Evolutionary conservation across 371 early-diverging fungal species (phyloP), one percentile per base, ranked within the genome.

Genomic region (Mucor racemosus): DNA sequence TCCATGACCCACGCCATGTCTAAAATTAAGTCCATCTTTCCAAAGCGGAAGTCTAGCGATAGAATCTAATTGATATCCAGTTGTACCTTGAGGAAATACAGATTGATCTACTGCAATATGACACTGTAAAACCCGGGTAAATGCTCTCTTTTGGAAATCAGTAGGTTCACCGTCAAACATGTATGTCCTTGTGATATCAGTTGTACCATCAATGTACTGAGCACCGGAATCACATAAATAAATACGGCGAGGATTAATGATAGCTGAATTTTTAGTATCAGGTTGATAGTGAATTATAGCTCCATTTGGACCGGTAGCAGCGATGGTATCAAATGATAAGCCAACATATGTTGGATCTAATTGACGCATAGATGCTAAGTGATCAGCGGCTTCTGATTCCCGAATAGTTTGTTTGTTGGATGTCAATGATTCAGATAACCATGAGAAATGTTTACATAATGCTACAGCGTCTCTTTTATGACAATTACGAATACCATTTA

Each of bases 1-100:
- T 66, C 99, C 99, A 79, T 99, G 99, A 0, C 99, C 99, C 9
- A 99, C 98, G 34, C 99, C 98, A 75, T 99, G 99, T 17, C 94
- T 91, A 88, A 87, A 99, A 72, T 99, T 97, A 42, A 97, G 76
- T 7, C 97, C 96, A 26, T 89, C 92, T 42, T 89, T 74, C 99
- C 99, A 99, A 31, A 99, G 84, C 7, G 95, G 82, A 17, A 84
- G 71, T 50, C 99, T 89, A 1, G 99, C 95, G 50, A 97, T 69
- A 15, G 90, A 78, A 72, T 98, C 99, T 33, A 99, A 75, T 26
- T 90, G 79, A 73, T 89, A 98, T 5, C 85, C 92, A 13, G 91
- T 85, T 6, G 93, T 94, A 15, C 93, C 95, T 34, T 83, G 72
- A 1, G 97, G 95, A 84, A 97, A 96, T 15, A 94, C 89, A 0